Percentiles rank a stretch among this genome's conserved stretches.
phyloP scores from a whole-genome alignment of 2,329 filamentous ascomycete genomes.

The Fonsecaea nubica region DNA sequence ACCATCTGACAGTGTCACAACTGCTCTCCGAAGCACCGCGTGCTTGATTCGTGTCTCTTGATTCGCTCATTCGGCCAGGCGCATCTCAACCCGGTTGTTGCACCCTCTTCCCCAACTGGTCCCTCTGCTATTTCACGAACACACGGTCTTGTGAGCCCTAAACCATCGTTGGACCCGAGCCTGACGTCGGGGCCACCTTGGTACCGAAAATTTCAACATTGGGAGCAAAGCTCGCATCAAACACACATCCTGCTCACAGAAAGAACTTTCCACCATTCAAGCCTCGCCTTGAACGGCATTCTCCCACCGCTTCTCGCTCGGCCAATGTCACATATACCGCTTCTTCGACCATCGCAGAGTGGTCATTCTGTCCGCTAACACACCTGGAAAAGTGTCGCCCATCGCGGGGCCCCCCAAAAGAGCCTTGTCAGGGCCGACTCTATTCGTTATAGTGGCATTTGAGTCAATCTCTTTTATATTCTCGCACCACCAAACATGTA shows the following conservation, averaged over 20 bases:
- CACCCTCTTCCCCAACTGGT: conserved; percentile 9
- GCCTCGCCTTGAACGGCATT: conserved; percentile 16
- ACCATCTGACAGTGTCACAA: conserved; percentile 16
- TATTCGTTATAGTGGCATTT: conserved; percentile 14
- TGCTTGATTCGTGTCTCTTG: conserved; percentile 28
- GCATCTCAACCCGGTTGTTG: conserved; percentile 24
- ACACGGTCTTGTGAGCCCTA: conserved; percentile 17
- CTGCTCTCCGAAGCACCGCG: conserved; percentile 29
- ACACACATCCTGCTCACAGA: conserved; percentile 14
- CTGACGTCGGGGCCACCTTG: conserved; percentile 9
- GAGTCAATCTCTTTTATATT: not conserved
- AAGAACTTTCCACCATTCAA: not conserved
- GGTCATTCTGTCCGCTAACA: conserved; percentile 18
- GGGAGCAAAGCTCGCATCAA: conserved; percentile 25
- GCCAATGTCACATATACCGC: conserved; percentile 26
- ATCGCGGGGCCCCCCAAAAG: conserved; percentile 5
- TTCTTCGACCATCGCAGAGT: conserved; percentile 17
- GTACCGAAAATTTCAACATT: conserved; percentile 34
- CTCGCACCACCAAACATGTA: conserved; percentile 37
- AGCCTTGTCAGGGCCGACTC: conserved; percentile 19
- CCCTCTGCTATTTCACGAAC: conserved; percentile 14
- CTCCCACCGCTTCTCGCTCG: conserved; percentile 22
- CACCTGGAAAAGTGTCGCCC: conserved; percentile 11
- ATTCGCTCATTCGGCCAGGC: conserved; percentile 27
- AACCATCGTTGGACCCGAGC: conserved; percentile 2